Percentiles rank a stretch among this genome's conserved stretches.
phyloP scores from a whole-genome alignment of 768 basidiomycete species.

The Kwoniella bestiolae region DNA sequence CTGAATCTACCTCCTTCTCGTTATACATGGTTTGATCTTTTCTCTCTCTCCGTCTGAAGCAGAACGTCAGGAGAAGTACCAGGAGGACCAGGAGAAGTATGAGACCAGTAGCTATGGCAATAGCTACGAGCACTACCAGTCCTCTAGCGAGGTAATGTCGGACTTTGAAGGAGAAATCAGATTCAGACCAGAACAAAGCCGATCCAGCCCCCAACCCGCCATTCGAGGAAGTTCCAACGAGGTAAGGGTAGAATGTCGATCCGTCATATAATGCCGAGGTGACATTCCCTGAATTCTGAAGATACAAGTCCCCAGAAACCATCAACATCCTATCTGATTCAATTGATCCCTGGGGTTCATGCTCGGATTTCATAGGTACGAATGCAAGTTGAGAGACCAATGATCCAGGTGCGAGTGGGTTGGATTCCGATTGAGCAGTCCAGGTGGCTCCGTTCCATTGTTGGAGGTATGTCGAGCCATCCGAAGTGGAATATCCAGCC shows the following conservation, averaged over 20 bases:
- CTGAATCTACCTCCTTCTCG: constrained; percentile 26
- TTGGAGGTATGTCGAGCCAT: constrained; percentile 70
- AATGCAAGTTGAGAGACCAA: constrained; percentile 81
- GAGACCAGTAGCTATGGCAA: constrained; percentile 92
- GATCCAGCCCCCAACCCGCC: constrained; percentile 74
- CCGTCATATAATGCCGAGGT: constrained; percentile 91
- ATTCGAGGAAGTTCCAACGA: constrained; percentile 68
- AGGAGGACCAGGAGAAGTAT: constrained; percentile 55
- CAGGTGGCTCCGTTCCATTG: constrained; percentile 85
- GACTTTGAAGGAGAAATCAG: constrained; percentile 61
- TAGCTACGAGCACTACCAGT: constrained; percentile 93
- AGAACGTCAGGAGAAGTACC: constrained; percentile 49
- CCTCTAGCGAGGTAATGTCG: constrained; percentile 86
- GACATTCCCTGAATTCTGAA: constrained; percentile 73
- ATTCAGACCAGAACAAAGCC: constrained; percentile 69
- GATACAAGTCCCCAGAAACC: constrained; percentile 76
- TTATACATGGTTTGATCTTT: constrained; percentile 31
- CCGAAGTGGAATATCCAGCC: constrained; percentile 77
- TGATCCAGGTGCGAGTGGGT: constrained; percentile 67
- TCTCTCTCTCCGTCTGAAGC: constrained; percentile 40
- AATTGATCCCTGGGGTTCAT: constrained; percentile 69
- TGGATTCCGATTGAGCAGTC: constrained; percentile 60
- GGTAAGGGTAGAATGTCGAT: constrained; percentile 75
- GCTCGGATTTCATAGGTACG: constrained; percentile 84
- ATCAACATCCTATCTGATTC: constrained; percentile 86